Evolutionary conservation across 257 asterid genomes (phyloP), one percentile per base, ranked within the genome.

Genomic region (Forsythia viridissima): DNA sequence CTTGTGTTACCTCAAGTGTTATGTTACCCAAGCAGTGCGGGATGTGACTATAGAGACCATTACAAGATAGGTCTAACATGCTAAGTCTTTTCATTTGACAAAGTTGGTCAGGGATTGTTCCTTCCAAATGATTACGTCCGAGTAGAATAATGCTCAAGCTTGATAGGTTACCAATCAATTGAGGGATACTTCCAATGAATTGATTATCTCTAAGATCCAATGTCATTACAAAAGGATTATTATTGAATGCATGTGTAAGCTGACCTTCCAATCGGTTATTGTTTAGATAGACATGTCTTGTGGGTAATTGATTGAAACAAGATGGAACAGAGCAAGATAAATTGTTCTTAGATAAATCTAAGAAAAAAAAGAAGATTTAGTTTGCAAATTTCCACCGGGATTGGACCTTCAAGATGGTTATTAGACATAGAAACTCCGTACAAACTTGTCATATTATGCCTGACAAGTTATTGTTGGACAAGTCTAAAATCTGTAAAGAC

Each of bases 401-500:
- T 77, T 0, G 9, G 44, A n/a, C 81, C 70, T 15, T 39, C 4
- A 7, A 77, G 42, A 11, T n/a, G 8, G 44, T 77, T 51, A 0
- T 21, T 38, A 0, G 76, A 52, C 3, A 77, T 5, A 44, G 61
- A 39, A 9, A 77, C 44, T 0, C 38, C 11, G 4, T 13, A 0
- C 6, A 70, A 20, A 3, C 5, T 21, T 74, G 77, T 2, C 21
- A 71, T 41, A n/a, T 78, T 24, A 55, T 24, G 24, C 0, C 80
- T 4, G 77, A 42, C 9, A 82, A 70, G 61, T 68, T 44, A 69
- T 74, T 82, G 40, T 42, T 38, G 20, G 85, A 74, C 20, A 82
- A 24, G 8, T 82, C 85, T 30, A 82, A 63, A 55, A 8, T 38
- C 4, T 5, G 4, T 3, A 82, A 34, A 2, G 55, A 15, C 9